A percentile compares a stretch with the other conserved stretches of the same genome.
These are phyloP conservation scores for Tylopilus orsonianus DNA, from an alignment of 1,284 basidiomycete genomes.

Conservation along the genomic window DNA sequence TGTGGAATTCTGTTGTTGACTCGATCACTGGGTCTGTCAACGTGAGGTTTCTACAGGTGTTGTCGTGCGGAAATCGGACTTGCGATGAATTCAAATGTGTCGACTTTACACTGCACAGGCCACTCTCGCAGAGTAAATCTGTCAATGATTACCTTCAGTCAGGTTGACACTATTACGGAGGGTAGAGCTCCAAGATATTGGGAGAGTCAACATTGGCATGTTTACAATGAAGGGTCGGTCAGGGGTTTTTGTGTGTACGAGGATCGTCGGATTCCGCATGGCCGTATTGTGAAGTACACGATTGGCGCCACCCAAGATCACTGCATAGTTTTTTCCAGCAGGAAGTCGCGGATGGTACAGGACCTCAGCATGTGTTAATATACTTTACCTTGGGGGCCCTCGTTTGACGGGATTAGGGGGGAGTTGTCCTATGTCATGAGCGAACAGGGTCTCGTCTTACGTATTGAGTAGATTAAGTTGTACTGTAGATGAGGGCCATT, in stretches of 20 bases:
- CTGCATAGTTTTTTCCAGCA: not conserved
- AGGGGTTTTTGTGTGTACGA: not conserved
- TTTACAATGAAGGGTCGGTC: not conserved
- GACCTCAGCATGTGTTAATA: not conserved
- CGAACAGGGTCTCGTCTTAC: no score
- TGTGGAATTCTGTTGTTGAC: constrained; percentile 1
- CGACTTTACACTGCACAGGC: not conserved
- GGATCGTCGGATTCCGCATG: no score
- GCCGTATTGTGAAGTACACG: not conserved
- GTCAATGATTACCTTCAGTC: not conserved
- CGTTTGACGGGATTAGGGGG: not conserved
- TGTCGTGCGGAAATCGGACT: not conserved
- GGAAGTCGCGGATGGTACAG: not conserved
- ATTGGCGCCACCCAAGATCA: not conserved
- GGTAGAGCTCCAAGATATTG: not conserved
- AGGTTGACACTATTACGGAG: rapidly evolving
- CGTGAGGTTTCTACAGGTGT: constrained; percentile 1
- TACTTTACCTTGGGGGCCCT: not conserved
- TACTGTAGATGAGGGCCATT: no score
- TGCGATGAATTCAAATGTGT: not conserved
- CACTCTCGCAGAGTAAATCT: not conserved
- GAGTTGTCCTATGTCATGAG: not conserved
- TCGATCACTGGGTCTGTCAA: not conserved
- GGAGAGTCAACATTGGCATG: not conserved
- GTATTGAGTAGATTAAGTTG: no score